Evolutionary conservation across 768 basidiomycete genomes (phyloP).

Genomic region (Nidula microcarpa): DNA sequence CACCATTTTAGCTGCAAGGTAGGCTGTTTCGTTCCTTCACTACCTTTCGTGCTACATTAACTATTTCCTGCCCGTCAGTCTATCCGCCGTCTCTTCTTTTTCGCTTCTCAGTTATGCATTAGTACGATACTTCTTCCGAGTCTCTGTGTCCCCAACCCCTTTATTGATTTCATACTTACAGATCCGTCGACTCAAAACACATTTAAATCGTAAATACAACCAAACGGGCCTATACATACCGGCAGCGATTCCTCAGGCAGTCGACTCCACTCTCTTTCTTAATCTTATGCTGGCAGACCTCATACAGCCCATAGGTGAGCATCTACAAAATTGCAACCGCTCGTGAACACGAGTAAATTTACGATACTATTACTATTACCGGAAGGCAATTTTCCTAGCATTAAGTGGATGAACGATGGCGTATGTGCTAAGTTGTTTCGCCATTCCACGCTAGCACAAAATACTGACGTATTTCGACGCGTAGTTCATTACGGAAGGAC

Average conservation of each 20-base stretch:
- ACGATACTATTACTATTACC: background rate
- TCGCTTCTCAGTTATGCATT: background rate
- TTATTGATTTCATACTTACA: background rate
- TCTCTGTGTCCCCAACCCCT: background rate
- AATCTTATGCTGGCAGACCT: conserved; percentile 37
- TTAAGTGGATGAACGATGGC: conserved; percentile 35
- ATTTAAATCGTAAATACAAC: background rate
- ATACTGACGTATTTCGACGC: background rate
- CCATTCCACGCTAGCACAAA: background rate
- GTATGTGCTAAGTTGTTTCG: conserved; percentile 13
- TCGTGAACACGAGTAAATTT: background rate
- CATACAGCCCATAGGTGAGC: conserved; percentile 26
- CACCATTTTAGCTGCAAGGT: conserved; percentile 15
- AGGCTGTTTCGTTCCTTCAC: background rate
- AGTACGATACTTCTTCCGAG: background rate
- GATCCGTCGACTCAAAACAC: background rate
- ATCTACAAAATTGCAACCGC: background rate
- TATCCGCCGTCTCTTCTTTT: background rate
- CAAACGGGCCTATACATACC: background rate
- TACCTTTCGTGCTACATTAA: background rate
- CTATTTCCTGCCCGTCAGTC: background rate
- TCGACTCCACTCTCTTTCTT: conserved; percentile 29
- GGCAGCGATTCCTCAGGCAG: conserved; percentile 4
- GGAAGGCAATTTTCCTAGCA: conserved; percentile 36
- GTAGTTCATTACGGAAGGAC: conserved; percentile 26